Conservation (phyloP, 495 filamentous ascomycete species). For the Penicillium alfredii region DNA sequence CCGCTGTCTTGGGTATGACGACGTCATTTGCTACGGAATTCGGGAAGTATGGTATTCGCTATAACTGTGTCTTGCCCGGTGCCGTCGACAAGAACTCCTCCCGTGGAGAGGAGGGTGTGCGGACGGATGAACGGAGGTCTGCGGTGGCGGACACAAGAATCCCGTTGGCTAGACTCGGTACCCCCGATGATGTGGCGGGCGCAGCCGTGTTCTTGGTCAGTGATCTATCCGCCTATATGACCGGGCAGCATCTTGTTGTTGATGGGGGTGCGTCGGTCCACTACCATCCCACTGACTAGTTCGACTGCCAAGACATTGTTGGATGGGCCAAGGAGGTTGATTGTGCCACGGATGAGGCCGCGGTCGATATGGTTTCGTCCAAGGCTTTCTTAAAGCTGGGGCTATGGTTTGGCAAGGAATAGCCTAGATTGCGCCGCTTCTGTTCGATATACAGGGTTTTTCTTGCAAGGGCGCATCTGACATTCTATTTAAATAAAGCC, state of each 20-base stretch:
- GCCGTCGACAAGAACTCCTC: not conserved
- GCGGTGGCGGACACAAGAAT: not conserved
- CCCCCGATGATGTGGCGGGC: conserved; percentile 11
- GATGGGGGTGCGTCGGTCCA: conserved; percentile 53
- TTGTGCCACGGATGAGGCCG: too few relatives aligned
- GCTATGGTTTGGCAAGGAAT: too few relatives aligned
- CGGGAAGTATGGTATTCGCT: conserved; percentile 3
- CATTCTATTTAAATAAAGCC: too few relatives aligned
- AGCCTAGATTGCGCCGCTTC: too few relatives aligned
- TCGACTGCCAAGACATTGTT: too few relatives aligned
- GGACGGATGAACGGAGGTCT: too few relatives aligned
- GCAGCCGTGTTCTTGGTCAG: conserved; percentile 58
- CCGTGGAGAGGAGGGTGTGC: not conserved
- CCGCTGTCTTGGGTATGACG: conserved; percentile 2
- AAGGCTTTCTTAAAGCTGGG: too few relatives aligned
- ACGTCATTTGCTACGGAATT: conserved; percentile 4
- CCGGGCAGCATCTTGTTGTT: conserved; percentile 64
- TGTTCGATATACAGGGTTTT: too few relatives aligned
- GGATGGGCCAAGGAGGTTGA: too few relatives aligned
- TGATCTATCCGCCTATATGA: conserved; percentile 64
- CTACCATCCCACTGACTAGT: too few relatives aligned
- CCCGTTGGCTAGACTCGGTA: conserved; percentile 4
- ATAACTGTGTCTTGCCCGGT: conserved; percentile 7
- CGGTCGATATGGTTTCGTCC: too few relatives aligned
- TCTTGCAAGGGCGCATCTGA: too few relatives aligned